Percentiles rank a stretch among this genome's conserved stretches.
phyloP scores from a whole-genome alignment of 805 yeast genomes.

The Wickerhamomyces kurtzmanii region DNA sequence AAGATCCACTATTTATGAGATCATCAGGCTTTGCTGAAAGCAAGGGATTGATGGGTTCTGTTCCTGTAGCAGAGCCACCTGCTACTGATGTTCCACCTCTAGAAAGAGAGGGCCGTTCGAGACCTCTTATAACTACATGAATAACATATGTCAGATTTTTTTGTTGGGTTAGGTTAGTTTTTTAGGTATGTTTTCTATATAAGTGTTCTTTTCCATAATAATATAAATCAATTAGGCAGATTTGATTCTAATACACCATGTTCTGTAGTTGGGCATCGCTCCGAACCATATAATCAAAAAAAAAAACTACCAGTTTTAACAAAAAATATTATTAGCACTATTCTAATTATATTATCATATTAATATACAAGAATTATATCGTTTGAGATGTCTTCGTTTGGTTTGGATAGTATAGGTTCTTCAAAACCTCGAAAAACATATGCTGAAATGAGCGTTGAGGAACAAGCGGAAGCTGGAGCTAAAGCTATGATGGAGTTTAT shows the following conservation, averaged over 20 bases:
- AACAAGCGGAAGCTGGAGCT: slow-evolving; percentile 90
- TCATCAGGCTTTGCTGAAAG: slow-evolving; percentile 77
- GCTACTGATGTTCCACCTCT: slow-evolving; percentile 61
- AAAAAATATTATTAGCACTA: too few relatives aligned
- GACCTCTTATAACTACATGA: slow-evolving; percentile 16
- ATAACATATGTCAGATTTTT: too few relatives aligned
- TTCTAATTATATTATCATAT: too few relatives aligned
- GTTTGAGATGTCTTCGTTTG: slow-evolving; percentile 31
- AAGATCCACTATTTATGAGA: slow-evolving; percentile 57
- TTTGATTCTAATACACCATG: too few relatives aligned
- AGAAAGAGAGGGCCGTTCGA: slow-evolving; percentile 63
- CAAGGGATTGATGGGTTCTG: slow-evolving; percentile 89
- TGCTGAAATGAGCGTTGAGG: slow-evolving; percentile 77
- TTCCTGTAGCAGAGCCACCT: slow-evolving; percentile 52
- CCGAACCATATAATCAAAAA: too few relatives aligned
- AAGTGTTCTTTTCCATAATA: too few relatives aligned
- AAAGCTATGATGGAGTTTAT: slow-evolving; percentile 71
- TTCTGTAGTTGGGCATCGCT: too few relatives aligned
- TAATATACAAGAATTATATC: too few relatives aligned
- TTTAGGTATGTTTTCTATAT: too few relatives aligned
- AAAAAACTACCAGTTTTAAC: too few relatives aligned
- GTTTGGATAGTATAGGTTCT: slow-evolving; percentile 26
- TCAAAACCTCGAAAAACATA: slow-evolving; percentile 37
- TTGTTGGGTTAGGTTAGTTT: too few relatives aligned
- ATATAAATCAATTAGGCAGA: too few relatives aligned